phyloP scores from a whole-genome alignment of 768 basidiomycete genomes.

The Psilocybe sp. region DNA sequence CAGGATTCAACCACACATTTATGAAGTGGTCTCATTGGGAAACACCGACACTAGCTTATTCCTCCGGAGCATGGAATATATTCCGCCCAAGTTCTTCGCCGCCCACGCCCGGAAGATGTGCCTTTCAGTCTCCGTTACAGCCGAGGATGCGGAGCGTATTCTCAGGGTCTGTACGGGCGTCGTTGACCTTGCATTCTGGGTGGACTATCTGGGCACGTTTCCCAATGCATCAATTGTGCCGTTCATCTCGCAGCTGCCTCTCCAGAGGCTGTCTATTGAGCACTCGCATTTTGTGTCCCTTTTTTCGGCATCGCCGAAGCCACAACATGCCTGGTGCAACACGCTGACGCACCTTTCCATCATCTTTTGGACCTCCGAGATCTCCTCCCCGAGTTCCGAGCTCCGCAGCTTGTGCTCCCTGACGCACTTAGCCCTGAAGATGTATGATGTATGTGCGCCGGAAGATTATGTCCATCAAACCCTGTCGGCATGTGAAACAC shows the following conservation, averaged over 20 bases:
- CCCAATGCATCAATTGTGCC: conserved; percentile 16
- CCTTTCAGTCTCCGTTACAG: conserved; percentile 29
- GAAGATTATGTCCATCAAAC: conserved; percentile 21
- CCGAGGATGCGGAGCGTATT: conserved; percentile 26
- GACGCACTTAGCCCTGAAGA: conserved; percentile 31
- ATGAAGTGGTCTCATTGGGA: conserved; percentile 34
- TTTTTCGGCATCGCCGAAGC: conserved; percentile 8
- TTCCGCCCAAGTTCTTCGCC: conserved; percentile 33
- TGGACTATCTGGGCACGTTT: conserved; percentile 24
- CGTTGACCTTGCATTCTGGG: conserved; percentile 36
- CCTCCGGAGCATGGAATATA: conserved; percentile 30
- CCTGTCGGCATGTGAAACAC: conserved; percentile 21
- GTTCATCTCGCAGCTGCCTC: conserved; percentile 24
- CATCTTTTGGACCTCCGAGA: conserved; percentile 30
- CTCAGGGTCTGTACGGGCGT: conserved; percentile 35
- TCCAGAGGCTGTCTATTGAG: conserved; percentile 34
- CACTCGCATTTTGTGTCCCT: conserved; percentile 25
- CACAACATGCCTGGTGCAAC: conserved; percentile 20
- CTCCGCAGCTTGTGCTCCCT: conserved; percentile 25
- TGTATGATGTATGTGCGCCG: conserved; percentile 18
- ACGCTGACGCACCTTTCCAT: conserved; percentile 36
- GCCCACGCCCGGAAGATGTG: conserved; percentile 36
- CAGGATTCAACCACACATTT: conserved; percentile 39
- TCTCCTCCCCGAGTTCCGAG: conserved; percentile 22
- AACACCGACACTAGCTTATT: conserved; percentile 29